These are phyloP conservation scores for Claviceps sorghi DNA, from an alignment of 2,329 filamentous ascomycete genomes.

Conservation along the genomic window DNA sequence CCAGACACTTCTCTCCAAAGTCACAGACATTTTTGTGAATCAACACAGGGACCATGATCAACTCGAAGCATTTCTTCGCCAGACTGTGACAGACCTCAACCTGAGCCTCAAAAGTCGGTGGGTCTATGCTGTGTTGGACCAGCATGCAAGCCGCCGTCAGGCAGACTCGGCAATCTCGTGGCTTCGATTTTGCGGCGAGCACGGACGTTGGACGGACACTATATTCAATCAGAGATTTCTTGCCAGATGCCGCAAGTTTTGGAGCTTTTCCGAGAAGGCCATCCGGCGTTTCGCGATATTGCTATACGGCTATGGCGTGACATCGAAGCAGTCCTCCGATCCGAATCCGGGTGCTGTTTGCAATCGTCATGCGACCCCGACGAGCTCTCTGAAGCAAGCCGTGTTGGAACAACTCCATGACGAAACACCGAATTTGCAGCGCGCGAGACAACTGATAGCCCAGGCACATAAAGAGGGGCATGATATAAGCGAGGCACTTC, in stretches of 20 bases:
- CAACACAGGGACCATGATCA: slow-evolving; percentile 13
- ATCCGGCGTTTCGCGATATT: slow-evolving; percentile 9
- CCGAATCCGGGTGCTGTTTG: neutral
- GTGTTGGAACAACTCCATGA: slow-evolving; percentile 27
- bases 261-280: slow-evolving; percentile 18
- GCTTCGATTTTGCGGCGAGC: slow-evolving; percentile 18
- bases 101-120: slow-evolving; percentile 16
- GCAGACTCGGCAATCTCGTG: slow-evolving; percentile 15
- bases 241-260: slow-evolving; percentile 18
- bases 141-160: slow-evolving; percentile 16
- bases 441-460: slow-evolving; percentile 25
- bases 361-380: neutral
- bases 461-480: slow-evolving; percentile 24
- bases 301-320: slow-evolving; percentile 15
- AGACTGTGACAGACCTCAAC: slow-evolving; percentile 12
- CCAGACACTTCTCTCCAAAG: slow-evolving; percentile 13
- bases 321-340: slow-evolving; percentile 15
- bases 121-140: slow-evolving; percentile 17
- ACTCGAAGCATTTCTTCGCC: slow-evolving; percentile 16
- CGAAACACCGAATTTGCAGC: slow-evolving; percentile 14
- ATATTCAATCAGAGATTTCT: slow-evolving; percentile 15
- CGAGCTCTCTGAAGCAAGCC: slow-evolving; percentile 27
- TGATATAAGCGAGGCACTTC: slow-evolving; percentile 26
- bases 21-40: slow-evolving; percentile 21
- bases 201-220: slow-evolving; percentile 16